Percentiles rank a stretch among this genome's conserved stretches.
Evolutionary conservation across 2,329 filamentous ascomycete genomes (phyloP).

Genomic region (Diaporthe vaccinii): DNA sequence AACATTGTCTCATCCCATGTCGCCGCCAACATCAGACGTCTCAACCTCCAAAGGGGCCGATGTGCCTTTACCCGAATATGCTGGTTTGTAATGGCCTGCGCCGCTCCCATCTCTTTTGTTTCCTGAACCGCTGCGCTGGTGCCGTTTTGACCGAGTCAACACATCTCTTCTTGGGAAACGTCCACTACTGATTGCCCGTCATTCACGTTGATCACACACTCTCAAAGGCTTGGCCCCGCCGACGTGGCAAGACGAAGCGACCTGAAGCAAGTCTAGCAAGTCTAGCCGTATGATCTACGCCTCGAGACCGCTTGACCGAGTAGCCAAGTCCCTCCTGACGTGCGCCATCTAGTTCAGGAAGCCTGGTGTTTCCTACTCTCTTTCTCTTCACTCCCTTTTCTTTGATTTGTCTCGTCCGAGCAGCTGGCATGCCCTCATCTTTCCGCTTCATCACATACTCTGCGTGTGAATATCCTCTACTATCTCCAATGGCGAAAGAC

Average conservation of each 20-base stretch:
- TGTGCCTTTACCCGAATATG: neutral
- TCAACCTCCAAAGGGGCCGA: constrained; percentile 25
- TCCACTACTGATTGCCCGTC: constrained; percentile 22
- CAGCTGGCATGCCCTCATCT: constrained; percentile 39
- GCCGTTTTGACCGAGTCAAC: constrained; percentile 3
- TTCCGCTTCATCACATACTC: constrained; percentile 23
- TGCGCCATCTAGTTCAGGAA: neutral
- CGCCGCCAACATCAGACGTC: constrained; percentile 38
- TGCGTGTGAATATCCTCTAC: constrained; percentile 35
- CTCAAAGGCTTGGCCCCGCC: constrained; percentile 24
- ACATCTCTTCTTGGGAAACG: constrained; percentile 11
- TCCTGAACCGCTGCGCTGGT: constrained; percentile 2
- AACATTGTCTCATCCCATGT: constrained; percentile 36
- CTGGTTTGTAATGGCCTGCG: neutral
- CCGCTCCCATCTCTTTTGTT: constrained; percentile 1
- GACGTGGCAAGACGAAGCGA: constrained; percentile 11
- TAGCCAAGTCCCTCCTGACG: neutral
- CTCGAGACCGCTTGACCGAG: neutral
- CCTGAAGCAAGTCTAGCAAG: constrained; percentile 21
- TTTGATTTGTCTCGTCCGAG: constrained; percentile 34
- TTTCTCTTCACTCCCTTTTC: neutral
- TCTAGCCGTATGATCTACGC: constrained; percentile 4
- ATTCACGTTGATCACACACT: constrained; percentile 28
- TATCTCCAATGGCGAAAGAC: constrained; percentile 49
- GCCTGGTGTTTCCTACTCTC: constrained; percentile 6